Percentiles rank a stretch among this genome's conserved stretches.
Conservation (phyloP, 257 asterid species). For the Jasminum sambac region DNA sequence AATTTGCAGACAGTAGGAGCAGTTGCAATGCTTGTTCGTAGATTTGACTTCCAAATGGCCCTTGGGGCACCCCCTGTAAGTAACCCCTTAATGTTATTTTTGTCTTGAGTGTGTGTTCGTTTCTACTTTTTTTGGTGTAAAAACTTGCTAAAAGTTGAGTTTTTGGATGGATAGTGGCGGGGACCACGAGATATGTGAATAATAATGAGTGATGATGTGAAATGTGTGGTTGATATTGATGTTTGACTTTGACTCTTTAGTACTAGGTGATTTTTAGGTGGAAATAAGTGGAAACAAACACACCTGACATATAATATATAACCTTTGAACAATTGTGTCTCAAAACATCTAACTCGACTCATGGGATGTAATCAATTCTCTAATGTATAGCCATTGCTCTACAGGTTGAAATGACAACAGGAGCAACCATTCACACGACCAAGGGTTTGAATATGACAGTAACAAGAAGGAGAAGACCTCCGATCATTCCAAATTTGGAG, state of each 20-base stretch:
- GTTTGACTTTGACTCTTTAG: too few species aligned
- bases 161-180: too few species aligned
- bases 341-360: neutral
- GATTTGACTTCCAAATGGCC: slow-evolving; percentile 84
- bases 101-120: too few species aligned
- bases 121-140: too few species aligned
- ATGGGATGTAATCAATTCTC: neutral
- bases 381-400: slow-evolving; percentile 8
- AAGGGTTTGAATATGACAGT: slow-evolving; percentile 88
- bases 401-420: slow-evolving; percentile 96
- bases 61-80: slow-evolving; percentile 97
- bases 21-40: slow-evolving; percentile 86
- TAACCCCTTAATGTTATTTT: slow-evolving; percentile 13
- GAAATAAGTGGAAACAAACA: too few species aligned
- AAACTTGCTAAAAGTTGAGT: too few species aligned
- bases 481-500: slow-evolving; percentile 60
- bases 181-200: too few species aligned
- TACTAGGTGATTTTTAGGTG: too few species aligned
- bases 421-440: slow-evolving; percentile 97
- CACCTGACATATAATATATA: too few species aligned
- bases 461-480: slow-evolving; percentile 63
- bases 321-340: neutral
- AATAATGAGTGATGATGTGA: too few species aligned
- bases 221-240: too few species aligned
- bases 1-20: slow-evolving; percentile 69